Conservation (phyloP, 2,329 filamentous ascomycete genomes). For the Rutstroemia sp. region DNA sequence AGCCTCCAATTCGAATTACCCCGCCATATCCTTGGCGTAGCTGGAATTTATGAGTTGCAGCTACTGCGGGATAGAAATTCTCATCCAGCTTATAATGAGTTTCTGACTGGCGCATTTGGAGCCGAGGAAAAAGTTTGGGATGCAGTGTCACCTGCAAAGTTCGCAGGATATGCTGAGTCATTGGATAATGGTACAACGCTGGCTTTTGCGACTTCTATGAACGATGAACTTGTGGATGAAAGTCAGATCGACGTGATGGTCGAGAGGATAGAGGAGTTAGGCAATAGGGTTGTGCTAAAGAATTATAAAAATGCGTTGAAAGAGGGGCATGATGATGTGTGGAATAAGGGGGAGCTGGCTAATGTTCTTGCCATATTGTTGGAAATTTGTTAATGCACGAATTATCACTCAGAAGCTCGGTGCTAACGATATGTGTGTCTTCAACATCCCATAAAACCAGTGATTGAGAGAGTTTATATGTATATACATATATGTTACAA, state of each 20-base stretch:
- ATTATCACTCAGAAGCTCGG: no score
- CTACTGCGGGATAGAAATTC: conserved; percentile 15
- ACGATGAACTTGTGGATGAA: conserved; percentile 34
- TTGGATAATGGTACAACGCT: conserved; percentile 11
- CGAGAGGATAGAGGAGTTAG: neutral
- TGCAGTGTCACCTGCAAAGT: conserved; percentile 28
- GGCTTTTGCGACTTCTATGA: conserved; percentile 30
- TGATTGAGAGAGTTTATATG: neutral
- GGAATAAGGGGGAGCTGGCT: neutral
- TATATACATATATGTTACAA: neutral
- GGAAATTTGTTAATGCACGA: neutral
- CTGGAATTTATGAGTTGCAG: conserved; percentile 58
- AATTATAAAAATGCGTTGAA: conserved; percentile 1
- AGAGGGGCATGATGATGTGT: neutral
- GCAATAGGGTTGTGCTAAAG: neutral
- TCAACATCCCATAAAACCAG: no score
- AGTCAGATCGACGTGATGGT: conserved; percentile 24
- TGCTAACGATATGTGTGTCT: no score
- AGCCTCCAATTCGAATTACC: neutral
- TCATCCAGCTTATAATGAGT: conserved; percentile 17
- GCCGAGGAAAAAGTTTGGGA: conserved; percentile 43
- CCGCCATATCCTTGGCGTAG: conserved; percentile 36
- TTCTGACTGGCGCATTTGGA: conserved; percentile 37
- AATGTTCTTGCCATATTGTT: neutral
- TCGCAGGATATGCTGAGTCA: neutral